These are phyloP conservation scores for Chalciporus sphaerocephalus DNA, from an alignment of 768 basidiomycete genomes.

Conservation along the genomic window DNA sequence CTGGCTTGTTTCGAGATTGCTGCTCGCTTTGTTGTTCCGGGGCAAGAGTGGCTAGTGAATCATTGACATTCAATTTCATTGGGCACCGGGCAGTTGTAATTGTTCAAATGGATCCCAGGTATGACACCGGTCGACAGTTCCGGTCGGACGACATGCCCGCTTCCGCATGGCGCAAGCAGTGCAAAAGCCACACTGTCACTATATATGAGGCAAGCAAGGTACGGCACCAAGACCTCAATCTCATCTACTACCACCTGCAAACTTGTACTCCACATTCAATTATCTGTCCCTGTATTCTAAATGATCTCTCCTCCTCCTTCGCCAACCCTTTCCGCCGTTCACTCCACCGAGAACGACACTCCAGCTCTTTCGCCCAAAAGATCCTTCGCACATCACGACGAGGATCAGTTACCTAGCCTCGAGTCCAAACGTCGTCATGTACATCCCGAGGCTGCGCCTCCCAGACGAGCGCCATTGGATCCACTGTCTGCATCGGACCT, in stretches of 20 bases:
- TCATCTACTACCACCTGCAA: conserved; percentile 4
- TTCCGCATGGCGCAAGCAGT: conserved; percentile 25
- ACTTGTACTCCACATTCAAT: conserved; percentile 7
- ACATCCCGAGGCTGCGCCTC: conserved; percentile 1
- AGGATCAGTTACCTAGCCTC: conserved; percentile 10
- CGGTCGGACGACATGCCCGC: conserved; percentile 1
- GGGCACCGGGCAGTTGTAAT: conserved; percentile 1
- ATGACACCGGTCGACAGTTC: too few relatives aligned
- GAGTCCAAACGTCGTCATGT: conserved; percentile 23
- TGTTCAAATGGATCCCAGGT: too few relatives aligned
- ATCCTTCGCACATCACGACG: conserved; percentile 17
- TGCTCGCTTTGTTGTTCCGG: background rate
- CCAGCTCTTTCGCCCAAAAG: conserved; percentile 18
- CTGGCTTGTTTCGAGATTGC: background rate
- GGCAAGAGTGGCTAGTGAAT: too few relatives aligned
- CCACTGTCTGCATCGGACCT: conserved; percentile 21
- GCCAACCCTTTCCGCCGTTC: conserved; percentile 2
- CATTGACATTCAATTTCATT: too few relatives aligned
- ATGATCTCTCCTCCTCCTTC: conserved; percentile 22
- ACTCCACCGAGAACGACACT: conserved; percentile 10
- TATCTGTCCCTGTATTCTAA: conserved; percentile 5
- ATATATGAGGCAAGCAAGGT: conserved; percentile 22
- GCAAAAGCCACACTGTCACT: conserved; percentile 19
- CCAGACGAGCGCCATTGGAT: conserved; percentile 23
- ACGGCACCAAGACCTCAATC: conserved; percentile 9